Evolutionary conservation across 139 green algal genomes (phyloP).

Genomic region (Tetraselmis chui): DNA sequence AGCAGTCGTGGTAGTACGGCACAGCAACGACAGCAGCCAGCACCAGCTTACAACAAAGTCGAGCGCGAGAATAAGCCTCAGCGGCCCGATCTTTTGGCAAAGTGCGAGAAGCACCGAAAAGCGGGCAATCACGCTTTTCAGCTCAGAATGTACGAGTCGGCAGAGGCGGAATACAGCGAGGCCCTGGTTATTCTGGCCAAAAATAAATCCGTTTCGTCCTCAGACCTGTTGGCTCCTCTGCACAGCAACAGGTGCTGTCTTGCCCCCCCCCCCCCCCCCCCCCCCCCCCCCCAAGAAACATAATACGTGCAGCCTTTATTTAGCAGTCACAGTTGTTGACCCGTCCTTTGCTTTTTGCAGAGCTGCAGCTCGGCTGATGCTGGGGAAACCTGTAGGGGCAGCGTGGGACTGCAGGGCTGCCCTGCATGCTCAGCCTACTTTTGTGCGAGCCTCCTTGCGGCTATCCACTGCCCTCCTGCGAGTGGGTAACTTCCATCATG

Average conservation of each 20-base stretch:
- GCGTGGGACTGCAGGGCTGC: background rate
- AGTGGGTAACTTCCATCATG: slow-evolving; percentile 1
- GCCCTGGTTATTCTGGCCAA: background rate
- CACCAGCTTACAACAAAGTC: background rate
- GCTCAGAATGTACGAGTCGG: background rate
- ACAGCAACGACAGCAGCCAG: background rate
- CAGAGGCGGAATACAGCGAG: background rate
- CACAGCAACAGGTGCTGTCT: background rate
- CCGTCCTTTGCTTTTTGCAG: background rate
- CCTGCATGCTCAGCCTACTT: slow-evolving; percentile 3
- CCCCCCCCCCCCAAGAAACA: too few species aligned
- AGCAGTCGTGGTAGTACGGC: too few species aligned
- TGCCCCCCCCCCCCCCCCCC: too few species aligned
- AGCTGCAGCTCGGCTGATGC: background rate
- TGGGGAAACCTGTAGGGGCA: background rate
- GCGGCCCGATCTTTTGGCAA: background rate
- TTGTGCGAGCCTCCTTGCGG: background rate
- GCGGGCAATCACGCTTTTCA: background rate
- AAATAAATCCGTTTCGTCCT: background rate
- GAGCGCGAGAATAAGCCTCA: background rate
- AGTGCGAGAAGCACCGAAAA: background rate
- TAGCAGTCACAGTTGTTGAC: too few species aligned
- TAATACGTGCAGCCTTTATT: too few species aligned
- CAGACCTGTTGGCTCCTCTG: background rate
- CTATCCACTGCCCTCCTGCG: slow-evolving; percentile 11